Evolutionary conservation across 2,329 filamentous ascomycete species (phyloP).

Genomic region (Aspergillus viridinutans): DNA sequence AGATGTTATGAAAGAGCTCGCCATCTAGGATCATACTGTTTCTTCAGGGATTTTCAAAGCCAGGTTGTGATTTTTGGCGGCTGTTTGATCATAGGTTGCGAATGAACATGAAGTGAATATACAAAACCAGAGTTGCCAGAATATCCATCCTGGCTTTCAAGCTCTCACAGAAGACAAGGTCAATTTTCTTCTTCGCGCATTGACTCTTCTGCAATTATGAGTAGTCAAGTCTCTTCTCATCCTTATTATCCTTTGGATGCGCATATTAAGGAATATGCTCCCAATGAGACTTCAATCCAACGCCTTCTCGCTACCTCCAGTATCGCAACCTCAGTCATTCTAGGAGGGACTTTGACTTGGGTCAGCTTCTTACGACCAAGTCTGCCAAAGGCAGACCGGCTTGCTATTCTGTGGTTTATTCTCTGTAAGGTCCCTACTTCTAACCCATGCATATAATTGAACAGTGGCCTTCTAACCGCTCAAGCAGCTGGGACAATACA

Average conservation of each 20-base stretch:
- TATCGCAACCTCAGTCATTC: slow-evolving; percentile 52
- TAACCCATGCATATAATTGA: background rate
- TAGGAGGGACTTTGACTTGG: slow-evolving; percentile 53
- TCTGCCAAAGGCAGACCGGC: slow-evolving; percentile 52
- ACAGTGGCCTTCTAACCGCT: background rate
- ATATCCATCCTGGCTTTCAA: background rate
- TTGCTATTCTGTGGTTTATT: slow-evolving; percentile 69
- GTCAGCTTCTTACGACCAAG: slow-evolving; percentile 52
- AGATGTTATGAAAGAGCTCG: background rate
- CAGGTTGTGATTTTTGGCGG: too few species aligned
- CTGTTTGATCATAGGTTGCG: background rate
- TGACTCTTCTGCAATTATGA: slow-evolving; percentile 2
- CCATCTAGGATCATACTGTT: background rate
- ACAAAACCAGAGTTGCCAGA: background rate
- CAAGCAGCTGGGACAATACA: slow-evolving; percentile 56
- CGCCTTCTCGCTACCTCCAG: slow-evolving; percentile 59
- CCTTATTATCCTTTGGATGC: slow-evolving; percentile 69
- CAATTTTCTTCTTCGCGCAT: background rate
- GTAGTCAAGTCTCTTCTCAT: slow-evolving; percentile 39
- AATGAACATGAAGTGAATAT: background rate
- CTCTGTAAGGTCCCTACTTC: slow-evolving; percentile 52
- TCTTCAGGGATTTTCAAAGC: background rate
- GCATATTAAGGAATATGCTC: slow-evolving; percentile 58
- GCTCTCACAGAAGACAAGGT: background rate
- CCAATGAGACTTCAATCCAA: slow-evolving; percentile 60